These are phyloP conservation scores for Plasmodium gaboni DNA, from an alignment of 169 alveolate genomes.

Conservation along the genomic window DNA sequence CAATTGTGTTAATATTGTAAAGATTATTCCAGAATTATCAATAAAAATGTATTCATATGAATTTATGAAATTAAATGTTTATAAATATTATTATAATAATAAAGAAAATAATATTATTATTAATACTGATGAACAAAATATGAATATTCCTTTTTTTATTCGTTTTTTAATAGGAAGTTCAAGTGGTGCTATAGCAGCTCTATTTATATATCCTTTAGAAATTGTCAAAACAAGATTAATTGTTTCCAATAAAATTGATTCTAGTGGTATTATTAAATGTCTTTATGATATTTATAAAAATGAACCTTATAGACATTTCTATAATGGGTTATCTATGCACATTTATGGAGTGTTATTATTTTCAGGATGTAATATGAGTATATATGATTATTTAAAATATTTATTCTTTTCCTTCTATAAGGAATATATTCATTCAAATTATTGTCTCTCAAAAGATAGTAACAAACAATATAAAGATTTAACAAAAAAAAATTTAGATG, in stretches of 20 bases:
- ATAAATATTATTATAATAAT: conserved; percentile 34
- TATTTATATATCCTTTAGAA: conserved; percentile 61
- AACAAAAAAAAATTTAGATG: neutral
- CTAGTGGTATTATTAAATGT: conserved; percentile 45
- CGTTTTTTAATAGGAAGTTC: conserved; percentile 71
- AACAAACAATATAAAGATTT: neutral
- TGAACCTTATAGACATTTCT: conserved; percentile 38
- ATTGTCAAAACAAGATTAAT: conserved; percentile 65
- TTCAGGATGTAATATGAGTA: conserved; percentile 73
- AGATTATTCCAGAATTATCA: conserved; percentile 61
- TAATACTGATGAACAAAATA: neutral
- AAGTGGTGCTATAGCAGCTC: conserved; percentile 70
- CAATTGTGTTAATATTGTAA: conserved; percentile 62
- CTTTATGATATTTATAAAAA: conserved; percentile 51
- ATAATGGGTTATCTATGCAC: conserved; percentile 63
- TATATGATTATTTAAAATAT: conserved; percentile 67
- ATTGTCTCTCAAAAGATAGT: conserved; percentile 10
- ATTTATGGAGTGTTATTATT: conserved; percentile 50
- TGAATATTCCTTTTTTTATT: conserved; percentile 53
- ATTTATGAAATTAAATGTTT: conserved; percentile 53
- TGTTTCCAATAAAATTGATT: conserved; percentile 44
- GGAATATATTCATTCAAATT: conserved; percentile 54
- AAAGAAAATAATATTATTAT: no score
- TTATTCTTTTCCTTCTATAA: conserved; percentile 41
- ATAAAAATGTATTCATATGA: conserved; percentile 73